phyloP scores from a whole-genome alignment of 23 red algal genomes.

The Gracilaria caudata region DNA sequence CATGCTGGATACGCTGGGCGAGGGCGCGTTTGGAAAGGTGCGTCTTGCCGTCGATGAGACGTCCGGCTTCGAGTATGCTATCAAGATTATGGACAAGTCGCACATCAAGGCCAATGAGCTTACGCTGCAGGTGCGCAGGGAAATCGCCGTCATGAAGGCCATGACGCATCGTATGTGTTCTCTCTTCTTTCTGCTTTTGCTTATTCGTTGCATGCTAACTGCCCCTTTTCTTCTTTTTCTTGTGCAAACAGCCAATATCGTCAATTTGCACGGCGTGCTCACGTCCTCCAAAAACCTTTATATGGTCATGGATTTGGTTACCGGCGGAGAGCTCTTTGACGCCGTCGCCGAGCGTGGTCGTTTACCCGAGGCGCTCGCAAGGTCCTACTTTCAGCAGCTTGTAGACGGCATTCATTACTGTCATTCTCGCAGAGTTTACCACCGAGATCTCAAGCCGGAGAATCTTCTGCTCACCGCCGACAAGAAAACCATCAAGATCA shows the following conservation, averaged over 20 bases:
- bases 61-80: slow-evolving; percentile 60
- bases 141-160: slow-evolving; percentile 94
- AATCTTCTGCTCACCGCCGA: slow-evolving; percentile 84
- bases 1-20: slow-evolving; percentile 78
- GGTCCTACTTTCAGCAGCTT: slow-evolving; percentile 87
- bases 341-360: slow-evolving; percentile 53
- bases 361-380: slow-evolving; percentile 44
- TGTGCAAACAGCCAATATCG: slow-evolving; percentile 71
- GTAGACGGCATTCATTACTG: slow-evolving; percentile 87
- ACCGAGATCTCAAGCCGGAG: slow-evolving; percentile 96
- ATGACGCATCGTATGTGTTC: slow-evolving; percentile 66
- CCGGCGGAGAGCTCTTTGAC: slow-evolving; percentile 87
- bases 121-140: slow-evolving; percentile 84
- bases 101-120: slow-evolving; percentile 80
- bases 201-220: background rate
- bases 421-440: slow-evolving; percentile 83
- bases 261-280: slow-evolving; percentile 83
- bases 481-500: slow-evolving; percentile 79
- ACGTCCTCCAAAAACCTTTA: slow-evolving; percentile 81
- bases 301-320: slow-evolving; percentile 96
- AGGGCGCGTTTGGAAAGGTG: slow-evolving; percentile 92
- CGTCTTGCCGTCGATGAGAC: slow-evolving; percentile 71
- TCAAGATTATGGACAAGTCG: slow-evolving; percentile 89
- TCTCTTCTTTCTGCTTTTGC: background rate
- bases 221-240: background rate